Base-by-base conservation (phyloP, 306 rosid species). In the Cucumis melo region DNA sequence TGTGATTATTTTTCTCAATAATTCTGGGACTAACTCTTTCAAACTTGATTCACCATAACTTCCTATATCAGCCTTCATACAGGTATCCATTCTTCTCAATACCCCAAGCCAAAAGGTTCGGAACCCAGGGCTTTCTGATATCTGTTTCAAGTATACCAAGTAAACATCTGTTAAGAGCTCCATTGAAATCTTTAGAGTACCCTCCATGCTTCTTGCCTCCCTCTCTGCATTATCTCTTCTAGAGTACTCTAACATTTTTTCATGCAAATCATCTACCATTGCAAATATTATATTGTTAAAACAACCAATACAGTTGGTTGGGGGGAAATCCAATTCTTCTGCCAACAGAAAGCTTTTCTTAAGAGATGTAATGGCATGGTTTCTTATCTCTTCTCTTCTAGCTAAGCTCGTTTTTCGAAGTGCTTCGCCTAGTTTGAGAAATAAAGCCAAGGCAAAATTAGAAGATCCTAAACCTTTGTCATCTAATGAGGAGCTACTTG, bases 181-280 rank as follows among this genome's bases (percentile, higher is more conserved):
- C 96, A 92, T 78, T 74, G 97, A 87, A 78, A 83, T 75, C 77
- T 87, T 90, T 42, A 94, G 83, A 20, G 99, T 94, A 66, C 88
- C 91, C 86, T 94, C 99, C 97, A 90, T 94, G 21, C 99, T 81
- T 81, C 99, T 87, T 86, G 86, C 84, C 86, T 94, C 99, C 83
- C 81, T 90, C 87, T 92, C 97, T 7, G 95, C 87, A 17, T 86
- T 85, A 13, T 89, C 99, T 77, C 99, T 88, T 75, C 93, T 85
- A 8, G 95, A 94, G 79, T 94, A 94, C 76, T 94, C 99, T 84
- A 94, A 62, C 93, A 92, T 88, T 82, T 94, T 94, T 78, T 94
- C 92, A 56, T 92, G 97, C 58, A 94, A 84, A 80, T 92, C 97
- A 75, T 92, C 99, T 11, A 92, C 91, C 99, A 90, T 94, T 4